Percentiles rank a stretch among this genome's conserved stretches.
These are phyloP conservation scores for Cadophora luteo-olivacea DNA, from an alignment of 2,329 filamentous ascomycete species.

Conservation along the genomic window DNA sequence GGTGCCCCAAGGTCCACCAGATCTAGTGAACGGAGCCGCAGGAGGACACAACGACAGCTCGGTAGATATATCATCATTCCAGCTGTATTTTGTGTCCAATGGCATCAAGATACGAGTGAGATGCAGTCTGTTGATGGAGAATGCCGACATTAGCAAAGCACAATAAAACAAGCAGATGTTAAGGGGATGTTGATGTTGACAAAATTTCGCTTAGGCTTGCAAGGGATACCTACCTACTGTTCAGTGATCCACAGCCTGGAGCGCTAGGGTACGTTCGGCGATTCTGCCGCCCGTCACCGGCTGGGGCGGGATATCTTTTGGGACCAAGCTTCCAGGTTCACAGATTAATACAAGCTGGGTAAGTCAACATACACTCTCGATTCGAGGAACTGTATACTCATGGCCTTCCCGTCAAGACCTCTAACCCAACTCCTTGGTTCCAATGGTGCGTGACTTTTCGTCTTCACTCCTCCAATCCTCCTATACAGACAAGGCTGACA, in stretches of 20 bases:
- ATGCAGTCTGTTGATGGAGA: too few relatives aligned
- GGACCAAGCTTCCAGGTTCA: not conserved
- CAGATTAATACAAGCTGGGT: not conserved
- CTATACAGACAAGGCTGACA: conserved; percentile 17
- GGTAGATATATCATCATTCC: too few relatives aligned
- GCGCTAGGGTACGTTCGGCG: not conserved
- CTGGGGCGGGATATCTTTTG: not conserved
- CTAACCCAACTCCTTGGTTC: conserved; percentile 63
- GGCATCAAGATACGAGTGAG: too few relatives aligned
- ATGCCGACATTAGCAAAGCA: too few relatives aligned
- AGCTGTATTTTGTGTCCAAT: too few relatives aligned
- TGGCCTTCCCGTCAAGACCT: conserved; percentile 53
- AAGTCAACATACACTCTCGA: not conserved
- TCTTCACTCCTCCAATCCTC: not conserved
- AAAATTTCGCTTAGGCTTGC: not conserved
- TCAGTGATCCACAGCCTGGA: not conserved
- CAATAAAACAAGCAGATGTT: too few relatives aligned
- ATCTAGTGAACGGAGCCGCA: too few relatives aligned
- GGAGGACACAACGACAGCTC: too few relatives aligned
- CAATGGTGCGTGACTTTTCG: conserved; percentile 54
- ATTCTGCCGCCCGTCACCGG: conserved; percentile 4
- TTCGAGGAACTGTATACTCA: conserved; percentile 26
- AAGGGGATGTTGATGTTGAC: not conserved
- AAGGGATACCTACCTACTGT: not conserved
- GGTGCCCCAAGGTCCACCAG: too few relatives aligned